Evolutionary conservation across 495 filamentous ascomycete species (phyloP).

Genomic region (Penicillium taxi): DNA sequence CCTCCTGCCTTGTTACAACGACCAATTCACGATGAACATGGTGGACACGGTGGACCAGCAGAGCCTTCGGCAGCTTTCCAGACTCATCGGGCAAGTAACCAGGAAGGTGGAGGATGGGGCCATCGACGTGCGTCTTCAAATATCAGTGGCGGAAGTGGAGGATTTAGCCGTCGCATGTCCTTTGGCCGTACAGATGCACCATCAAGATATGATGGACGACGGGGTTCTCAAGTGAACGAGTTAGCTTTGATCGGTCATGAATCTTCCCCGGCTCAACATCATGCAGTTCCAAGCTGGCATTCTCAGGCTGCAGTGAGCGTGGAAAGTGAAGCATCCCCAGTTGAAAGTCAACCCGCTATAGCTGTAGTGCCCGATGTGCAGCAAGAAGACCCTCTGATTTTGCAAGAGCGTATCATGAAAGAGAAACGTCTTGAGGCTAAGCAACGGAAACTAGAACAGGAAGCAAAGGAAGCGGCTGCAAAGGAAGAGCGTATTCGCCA

Average conservation of each 20-base stretch:
- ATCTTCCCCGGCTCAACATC: constrained; percentile 11
- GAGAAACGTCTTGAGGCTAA: constrained; percentile 69
- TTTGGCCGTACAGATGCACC: constrained; percentile 41
- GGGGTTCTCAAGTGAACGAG: constrained; percentile 38
- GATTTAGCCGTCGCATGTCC: constrained; percentile 52
- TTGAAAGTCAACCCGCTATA: constrained; percentile 21
- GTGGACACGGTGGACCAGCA: constrained; percentile 60
- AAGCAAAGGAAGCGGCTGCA: constrained; percentile 71
- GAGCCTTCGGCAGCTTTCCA: constrained; percentile 93
- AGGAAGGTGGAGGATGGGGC: constrained; percentile 59
- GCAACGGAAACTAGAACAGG: constrained; percentile 71
- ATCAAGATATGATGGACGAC: constrained; percentile 37
- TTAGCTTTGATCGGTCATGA: constrained; percentile 23
- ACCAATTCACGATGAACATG: constrained; percentile 45
- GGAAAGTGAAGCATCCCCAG: constrained; percentile 34
- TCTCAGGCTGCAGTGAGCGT: constrained; percentile 42
- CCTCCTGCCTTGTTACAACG: constrained; percentile 78
- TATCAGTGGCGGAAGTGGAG: constrained; percentile 83
- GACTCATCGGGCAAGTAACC: constrained; percentile 59
- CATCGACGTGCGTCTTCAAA: constrained; percentile 88
- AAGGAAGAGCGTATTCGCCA: constrained; percentile 72
- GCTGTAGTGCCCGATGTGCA: constrained; percentile 23
- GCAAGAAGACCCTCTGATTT: constrained; percentile 52
- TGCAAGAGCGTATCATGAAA: constrained; percentile 80
- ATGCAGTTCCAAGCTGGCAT: constrained; percentile 32